Evolutionary conservation across 306 rosid genomes (phyloP).

Genomic region (Myrica gale): DNA sequence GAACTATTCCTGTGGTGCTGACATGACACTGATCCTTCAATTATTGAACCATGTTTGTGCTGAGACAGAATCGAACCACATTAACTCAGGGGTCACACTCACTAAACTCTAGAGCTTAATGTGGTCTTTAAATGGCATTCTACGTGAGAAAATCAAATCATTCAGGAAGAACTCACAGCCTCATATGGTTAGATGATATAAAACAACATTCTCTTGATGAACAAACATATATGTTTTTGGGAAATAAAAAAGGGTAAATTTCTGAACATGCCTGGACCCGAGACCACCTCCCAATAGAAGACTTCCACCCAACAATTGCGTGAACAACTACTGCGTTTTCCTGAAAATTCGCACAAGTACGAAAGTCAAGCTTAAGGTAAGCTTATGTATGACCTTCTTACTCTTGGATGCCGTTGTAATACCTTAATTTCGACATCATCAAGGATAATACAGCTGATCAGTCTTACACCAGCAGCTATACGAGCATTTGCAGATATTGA

Average conservation of each 20-base stretch:
- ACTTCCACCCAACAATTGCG: slow-evolving; percentile 97
- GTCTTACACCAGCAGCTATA: slow-evolving; percentile 90
- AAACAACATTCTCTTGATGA: slow-evolving; percentile 3
- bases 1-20: not conserved
- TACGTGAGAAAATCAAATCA: not conserved
- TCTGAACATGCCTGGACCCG: slow-evolving; percentile 75
- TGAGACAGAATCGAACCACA: not conserved
- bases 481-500: slow-evolving; percentile 99
- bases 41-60: not conserved
- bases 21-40: not conserved
- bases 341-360: slow-evolving; percentile 35
- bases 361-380: slow-evolving; percentile 10
- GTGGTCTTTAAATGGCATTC: not conserved
- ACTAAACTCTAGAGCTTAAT: not conserved
- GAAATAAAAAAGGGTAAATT: not conserved
- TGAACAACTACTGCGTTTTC: slow-evolving; percentile 84
- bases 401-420: slow-evolving; percentile 22
- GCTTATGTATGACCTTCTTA: slow-evolving; percentile 6
- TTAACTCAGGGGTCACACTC: not conserved
- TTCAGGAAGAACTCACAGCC: slow-evolving; percentile 2
- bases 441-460: slow-evolving; percentile 79
- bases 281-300: slow-evolving; percentile 86
- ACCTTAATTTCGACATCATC: slow-evolving; percentile 91
- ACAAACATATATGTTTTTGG: not conserved
- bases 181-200: not conserved